Evolutionary conservation across 108 stramenopile genomes (phyloP).

Genomic region (Epithemia pelagica): DNA sequence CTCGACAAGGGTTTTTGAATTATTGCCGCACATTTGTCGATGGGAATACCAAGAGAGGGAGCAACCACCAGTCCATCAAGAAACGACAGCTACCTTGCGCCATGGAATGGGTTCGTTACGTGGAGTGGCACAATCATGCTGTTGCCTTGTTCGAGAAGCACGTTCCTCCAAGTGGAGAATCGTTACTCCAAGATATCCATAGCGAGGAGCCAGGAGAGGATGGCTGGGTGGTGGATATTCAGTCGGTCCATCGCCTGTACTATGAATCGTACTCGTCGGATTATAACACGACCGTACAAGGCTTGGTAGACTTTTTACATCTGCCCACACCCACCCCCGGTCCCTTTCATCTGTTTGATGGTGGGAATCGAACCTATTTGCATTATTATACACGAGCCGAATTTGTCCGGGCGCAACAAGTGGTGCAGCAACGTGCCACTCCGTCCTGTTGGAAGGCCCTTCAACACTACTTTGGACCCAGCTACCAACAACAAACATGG

Average conservation of each 20-base stretch:
- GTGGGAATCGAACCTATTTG: background rate
- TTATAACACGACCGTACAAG: conserved; percentile 1
- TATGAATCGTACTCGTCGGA: conserved; percentile 7
- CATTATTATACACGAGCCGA: background rate
- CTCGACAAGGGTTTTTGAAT: conserved; percentile 26
- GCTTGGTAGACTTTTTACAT: conserved; percentile 5
- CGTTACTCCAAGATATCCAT: no score
- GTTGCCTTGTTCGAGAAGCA: background rate
- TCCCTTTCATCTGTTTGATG: background rate
- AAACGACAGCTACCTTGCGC: conserved; percentile 47
- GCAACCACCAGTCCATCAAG: no score
- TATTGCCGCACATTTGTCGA: conserved; percentile 20
- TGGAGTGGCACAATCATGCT: conserved; percentile 50
- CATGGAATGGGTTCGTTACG: conserved; percentile 58
- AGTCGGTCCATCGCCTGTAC: background rate
- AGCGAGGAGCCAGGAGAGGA: no score
- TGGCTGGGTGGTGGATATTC: no score
- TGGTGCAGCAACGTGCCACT: background rate
- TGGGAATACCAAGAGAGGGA: background rate
- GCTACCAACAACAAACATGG: no score
- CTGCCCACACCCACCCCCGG: background rate
- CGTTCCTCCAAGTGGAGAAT: no score
- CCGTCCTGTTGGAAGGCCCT: background rate
- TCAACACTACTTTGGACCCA: conserved; percentile 4
- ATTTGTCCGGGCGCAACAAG: background rate